Percentiles rank a stretch among this genome's conserved stretches.
phyloP scores from a whole-genome alignment of 306 rosid species.

The Calophaca sinica region DNA sequence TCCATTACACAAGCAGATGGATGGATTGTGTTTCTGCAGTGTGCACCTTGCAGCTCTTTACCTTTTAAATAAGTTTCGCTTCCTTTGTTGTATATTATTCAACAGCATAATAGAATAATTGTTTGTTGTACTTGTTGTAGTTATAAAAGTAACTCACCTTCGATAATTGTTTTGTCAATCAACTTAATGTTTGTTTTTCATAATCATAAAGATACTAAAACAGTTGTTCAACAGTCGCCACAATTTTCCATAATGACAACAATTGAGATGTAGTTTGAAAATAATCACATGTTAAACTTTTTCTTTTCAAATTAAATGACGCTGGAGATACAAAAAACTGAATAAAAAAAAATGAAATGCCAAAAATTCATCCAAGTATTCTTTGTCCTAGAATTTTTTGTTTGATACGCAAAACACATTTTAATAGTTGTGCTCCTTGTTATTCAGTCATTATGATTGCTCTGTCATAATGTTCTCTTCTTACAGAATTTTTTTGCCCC shows the following conservation, averaged over 20 bases:
- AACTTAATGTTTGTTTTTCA: slow-evolving; percentile 23
- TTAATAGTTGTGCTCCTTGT: slow-evolving; percentile 26
- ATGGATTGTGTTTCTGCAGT: slow-evolving; percentile 30
- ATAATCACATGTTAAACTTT: neutral
- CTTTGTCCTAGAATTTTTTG: slow-evolving; percentile 12
- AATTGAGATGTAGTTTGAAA: slow-evolving; percentile 31
- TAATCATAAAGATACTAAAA: neutral
- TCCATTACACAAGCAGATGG: slow-evolving; percentile 1
- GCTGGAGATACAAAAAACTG: neutral
- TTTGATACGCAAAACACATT: neutral
- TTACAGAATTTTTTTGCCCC: slow-evolving; percentile 2
- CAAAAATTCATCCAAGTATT: neutral
- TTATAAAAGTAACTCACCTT: neutral
- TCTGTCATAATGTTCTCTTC: slow-evolving; percentile 30
- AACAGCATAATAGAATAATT: neutral
- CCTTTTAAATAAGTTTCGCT: neutral
- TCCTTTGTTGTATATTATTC: neutral
- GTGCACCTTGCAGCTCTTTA: slow-evolving; percentile 17
- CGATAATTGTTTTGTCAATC: slow-evolving; percentile 20
- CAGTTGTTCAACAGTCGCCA: slow-evolving; percentile 4
- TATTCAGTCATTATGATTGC: neutral
- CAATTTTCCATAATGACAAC: neutral
- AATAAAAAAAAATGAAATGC: slow-evolving; percentile 10
- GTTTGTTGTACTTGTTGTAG: neutral
- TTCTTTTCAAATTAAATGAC: neutral